phyloP scores from a whole-genome alignment of 2,329 filamentous ascomycete genomes.

The Venturia effusa region DNA sequence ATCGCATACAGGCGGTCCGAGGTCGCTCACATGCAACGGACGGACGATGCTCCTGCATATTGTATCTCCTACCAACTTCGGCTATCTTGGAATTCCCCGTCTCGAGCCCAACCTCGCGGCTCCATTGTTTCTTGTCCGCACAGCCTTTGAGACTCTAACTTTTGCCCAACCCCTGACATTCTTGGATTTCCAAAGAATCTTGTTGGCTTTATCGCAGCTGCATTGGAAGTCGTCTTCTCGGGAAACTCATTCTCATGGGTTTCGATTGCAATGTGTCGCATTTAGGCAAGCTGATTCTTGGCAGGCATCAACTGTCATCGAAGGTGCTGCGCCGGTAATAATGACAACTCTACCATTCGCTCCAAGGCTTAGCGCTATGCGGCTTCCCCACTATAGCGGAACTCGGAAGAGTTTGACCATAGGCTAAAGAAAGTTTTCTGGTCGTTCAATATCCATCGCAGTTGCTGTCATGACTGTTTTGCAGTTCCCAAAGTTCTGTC shows the following conservation, averaged over 20 bases:
- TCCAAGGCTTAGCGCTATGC: background rate
- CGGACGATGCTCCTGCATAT: background rate
- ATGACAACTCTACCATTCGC: conserved; percentile 2
- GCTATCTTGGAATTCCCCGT: background rate
- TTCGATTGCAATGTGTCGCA: too few species aligned
- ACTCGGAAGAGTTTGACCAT: background rate
- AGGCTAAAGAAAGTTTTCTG: background rate
- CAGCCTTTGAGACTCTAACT: too few species aligned
- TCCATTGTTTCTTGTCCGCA: too few species aligned
- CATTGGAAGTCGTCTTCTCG: too few species aligned
- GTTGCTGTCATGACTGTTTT: background rate
- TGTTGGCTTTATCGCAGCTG: too few species aligned
- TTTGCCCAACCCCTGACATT: too few species aligned
- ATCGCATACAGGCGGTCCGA: background rate
- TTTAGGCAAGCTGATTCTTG: too few species aligned
- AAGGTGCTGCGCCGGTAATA: background rate
- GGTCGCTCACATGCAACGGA: background rate
- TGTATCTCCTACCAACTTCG: background rate
- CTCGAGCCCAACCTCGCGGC: background rate
- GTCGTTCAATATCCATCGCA: background rate
- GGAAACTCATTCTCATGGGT: too few species aligned
- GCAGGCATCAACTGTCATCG: too few species aligned
- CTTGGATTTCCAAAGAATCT: too few species aligned
- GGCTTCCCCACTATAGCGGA: background rate
- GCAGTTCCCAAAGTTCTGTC: background rate